Base-by-base conservation (phyloP, 78 protist species). In the Planoprotostelium fungivorum region DNA sequence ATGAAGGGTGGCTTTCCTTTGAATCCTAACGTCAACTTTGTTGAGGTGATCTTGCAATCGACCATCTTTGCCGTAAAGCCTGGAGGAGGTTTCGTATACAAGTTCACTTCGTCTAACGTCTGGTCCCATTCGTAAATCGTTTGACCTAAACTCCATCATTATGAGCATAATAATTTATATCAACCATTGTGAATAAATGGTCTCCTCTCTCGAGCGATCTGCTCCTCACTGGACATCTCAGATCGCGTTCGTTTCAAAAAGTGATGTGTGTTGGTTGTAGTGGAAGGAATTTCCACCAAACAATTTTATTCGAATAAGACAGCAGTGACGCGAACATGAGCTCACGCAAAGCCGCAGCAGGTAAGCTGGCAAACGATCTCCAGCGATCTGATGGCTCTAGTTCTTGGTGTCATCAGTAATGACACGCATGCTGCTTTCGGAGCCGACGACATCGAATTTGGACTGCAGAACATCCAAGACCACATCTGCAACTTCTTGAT, bases 111-210 rank as follows among this genome's bases (percentile, higher is more conserved):
- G 34, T 92, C 94, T 1, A 92, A 63, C n/a, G 92, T 38, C 87
- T 92, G 94, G 31, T 92, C 94, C 94, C 94, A 92, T 86, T 92
- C 94, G 84, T 92, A 92, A 37, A 92, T 73, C 0, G 91, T 92
- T 89, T 88, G 84, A n/a, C 94, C 94, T 92, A 51, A 25, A 25
- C 73, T 51, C n/a, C 73, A 16, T 51, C 73, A 51, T 51, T 16
- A 51, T 51, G 5, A 25, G 73, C 5, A 51, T 51, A 5, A 51
- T 25, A 51, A 25, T 51, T 5, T 5, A 51, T 25, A 51, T 51
- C 73, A 25, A 51, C 73, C 73, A 16, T 51, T 51, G 16, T 51
- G 73, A 25, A 51, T 16, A 51, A 51, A 51, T 51, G 73, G 73
- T 51, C 73, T 51, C 16, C 73, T 51, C 73, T 51, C 73, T 51